Base-by-base conservation (phyloP, 2,329 filamentous ascomycete genomes). In the Pseudocercospora crystallina region DNA sequence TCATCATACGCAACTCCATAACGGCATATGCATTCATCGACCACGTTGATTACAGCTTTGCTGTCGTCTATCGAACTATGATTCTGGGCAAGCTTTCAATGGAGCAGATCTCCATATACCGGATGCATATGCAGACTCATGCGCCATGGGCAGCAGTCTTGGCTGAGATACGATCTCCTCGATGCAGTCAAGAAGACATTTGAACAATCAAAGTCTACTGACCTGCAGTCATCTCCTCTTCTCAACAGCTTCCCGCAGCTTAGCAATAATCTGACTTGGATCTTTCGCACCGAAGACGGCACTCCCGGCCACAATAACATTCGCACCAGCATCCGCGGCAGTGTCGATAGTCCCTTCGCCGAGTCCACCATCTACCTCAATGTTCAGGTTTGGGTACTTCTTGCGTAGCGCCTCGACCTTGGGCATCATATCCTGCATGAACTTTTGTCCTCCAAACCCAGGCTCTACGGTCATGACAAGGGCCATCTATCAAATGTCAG, bases 391-490 rank as follows among this genome's bases (percentile, higher is more conserved):
- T 2, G 94, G 92, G 69, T 97, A 99, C 65, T 82, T 84, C 67
- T 85, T 76, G 53, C 94, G 84, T 61, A 99, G 78, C 34, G 86
- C 90, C 60, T 86, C 75, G 17, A 99, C 94, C 76, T 99, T 99
- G 67, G 92, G 90, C 61, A 99, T 82, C 75, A 96, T 90, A 5
- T 89, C 89, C 10, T 90, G 85, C 90, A 97, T 97, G 79, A 99
- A 99, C 68, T 96, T 96, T 70, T 99, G 94, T 5, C 94, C 94
- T 57, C 94, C 94, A 68, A 99, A 99, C 39, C 94, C 94, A 38
- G 94, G 94, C 73, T 99, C 83, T 37, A 99, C 94, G 1, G 94
- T 99, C 94, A 99, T 99, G 54, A 99, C 82, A 13, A 99, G 84
- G 33, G 96, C 90, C 94, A 99, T 99, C 92, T 96, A 57, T 9